Percentiles rank a stretch among this genome's conserved stretches.
phyloP scores from a whole-genome alignment of 768 basidiomycete genomes.

The Pulveroboletus sp. region DNA sequence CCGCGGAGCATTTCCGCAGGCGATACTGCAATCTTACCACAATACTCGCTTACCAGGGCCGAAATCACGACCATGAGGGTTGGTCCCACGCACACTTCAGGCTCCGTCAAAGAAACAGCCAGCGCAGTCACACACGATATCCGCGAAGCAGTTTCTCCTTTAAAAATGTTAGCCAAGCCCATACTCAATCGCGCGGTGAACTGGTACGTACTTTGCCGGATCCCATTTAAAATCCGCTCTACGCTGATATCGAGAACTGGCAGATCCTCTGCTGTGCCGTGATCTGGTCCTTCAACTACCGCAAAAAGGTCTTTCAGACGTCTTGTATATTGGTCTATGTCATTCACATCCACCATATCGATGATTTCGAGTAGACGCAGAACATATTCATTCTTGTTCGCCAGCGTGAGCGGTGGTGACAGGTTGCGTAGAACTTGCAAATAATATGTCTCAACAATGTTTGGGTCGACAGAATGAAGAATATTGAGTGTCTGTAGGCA shows the following conservation, averaged over 20 bases:
- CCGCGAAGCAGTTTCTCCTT: conserved; percentile 41
- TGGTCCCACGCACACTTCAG: conserved; percentile 40
- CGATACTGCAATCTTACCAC: conserved; percentile 45
- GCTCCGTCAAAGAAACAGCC: conserved; percentile 42
- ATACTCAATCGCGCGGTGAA: neutral
- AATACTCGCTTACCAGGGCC: conserved; percentile 64
- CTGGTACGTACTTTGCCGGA: conserved; percentile 45
- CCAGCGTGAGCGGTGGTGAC: conserved; percentile 30
- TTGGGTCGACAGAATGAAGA: conserved; percentile 53
- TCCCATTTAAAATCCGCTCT: conserved; percentile 48
- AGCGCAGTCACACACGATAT: conserved; percentile 43
- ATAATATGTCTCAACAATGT: conserved; percentile 56
- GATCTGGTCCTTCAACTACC: conserved; percentile 33
- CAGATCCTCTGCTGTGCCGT: conserved; percentile 28
- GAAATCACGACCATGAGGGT: conserved; percentile 65
- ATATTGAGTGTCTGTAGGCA: conserved; percentile 53
- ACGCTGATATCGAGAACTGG: conserved; percentile 54
- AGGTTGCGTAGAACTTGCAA: conserved; percentile 39
- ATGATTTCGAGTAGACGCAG: conserved; percentile 54
- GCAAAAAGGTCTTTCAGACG: conserved; percentile 42
- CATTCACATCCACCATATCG: conserved; percentile 40
- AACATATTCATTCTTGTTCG: conserved; percentile 40
- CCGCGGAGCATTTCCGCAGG: conserved; percentile 48
- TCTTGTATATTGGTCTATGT: conserved; percentile 58
- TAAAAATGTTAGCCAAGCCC: conserved; percentile 9